Conservation (phyloP, 1,284 basidiomycete genomes). For the Tremellales sp. region DNA sequence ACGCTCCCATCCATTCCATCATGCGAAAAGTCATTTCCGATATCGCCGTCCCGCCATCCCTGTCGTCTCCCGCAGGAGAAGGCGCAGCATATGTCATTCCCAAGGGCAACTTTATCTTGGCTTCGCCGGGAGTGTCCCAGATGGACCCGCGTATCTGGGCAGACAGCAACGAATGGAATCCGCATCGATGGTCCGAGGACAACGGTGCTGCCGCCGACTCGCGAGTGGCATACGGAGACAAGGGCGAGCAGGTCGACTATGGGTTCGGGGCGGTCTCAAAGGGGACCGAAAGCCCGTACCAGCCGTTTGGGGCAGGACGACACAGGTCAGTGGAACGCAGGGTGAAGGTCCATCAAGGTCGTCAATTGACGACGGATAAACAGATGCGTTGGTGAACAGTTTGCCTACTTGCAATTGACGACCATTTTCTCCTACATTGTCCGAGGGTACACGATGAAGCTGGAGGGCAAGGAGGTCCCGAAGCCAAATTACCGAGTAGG, state of each 20-base stretch:
- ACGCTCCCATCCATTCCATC: conserved; percentile 81
- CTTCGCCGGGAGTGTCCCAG: conserved; percentile 83
- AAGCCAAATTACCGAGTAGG: conserved; percentile 83
- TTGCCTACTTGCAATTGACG: conserved; percentile 91
- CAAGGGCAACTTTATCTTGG: conserved; percentile 85
- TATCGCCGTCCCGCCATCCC: conserved; percentile 74
- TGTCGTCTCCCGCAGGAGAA: conserved; percentile 74
- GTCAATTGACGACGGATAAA: background rate
- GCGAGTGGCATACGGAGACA: conserved; percentile 68
- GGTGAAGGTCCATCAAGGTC: background rate
- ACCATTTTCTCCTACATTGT: conserved; percentile 76
- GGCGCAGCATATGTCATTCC: conserved; percentile 74
- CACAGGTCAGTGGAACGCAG: conserved; percentile 60
- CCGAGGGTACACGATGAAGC: conserved; percentile 68
- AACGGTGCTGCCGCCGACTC: conserved; percentile 72
- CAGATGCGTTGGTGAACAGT: conserved; percentile 54
- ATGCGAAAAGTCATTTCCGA: conserved; percentile 82
- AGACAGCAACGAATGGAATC: conserved; percentile 69
- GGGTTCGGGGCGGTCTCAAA: conserved; percentile 92
- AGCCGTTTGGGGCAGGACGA: conserved; percentile 93
- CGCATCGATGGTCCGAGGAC: conserved; percentile 77
- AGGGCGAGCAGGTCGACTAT: conserved; percentile 87
- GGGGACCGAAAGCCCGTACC: conserved; percentile 84
- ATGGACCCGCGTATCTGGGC: conserved; percentile 83
- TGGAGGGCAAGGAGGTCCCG: conserved; percentile 64